phyloP scores from a whole-genome alignment of 352 stramenopile species.

The Phytophthora aleatoria region DNA sequence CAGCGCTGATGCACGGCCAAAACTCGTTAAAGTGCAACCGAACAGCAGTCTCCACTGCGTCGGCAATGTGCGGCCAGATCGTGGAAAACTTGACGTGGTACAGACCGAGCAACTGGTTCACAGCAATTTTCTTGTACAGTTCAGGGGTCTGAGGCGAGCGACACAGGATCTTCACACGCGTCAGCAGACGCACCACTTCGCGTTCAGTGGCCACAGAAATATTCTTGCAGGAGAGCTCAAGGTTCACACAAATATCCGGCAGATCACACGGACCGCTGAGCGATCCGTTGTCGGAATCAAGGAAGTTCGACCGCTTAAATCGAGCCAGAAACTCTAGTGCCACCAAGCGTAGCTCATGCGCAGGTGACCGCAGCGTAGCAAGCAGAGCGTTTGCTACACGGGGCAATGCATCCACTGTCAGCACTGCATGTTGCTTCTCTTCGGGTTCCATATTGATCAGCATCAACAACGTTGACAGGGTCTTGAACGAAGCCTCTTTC shows the following conservation, averaged over 20 bases:
- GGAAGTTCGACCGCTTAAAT: conserved; percentile 56
- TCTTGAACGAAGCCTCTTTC: conserved; percentile 61
- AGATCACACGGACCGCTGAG: conserved; percentile 72
- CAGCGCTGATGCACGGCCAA: conserved; percentile 61
- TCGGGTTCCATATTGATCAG: conserved; percentile 66
- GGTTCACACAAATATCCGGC: conserved; percentile 62
- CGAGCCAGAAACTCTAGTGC: conserved; percentile 68
- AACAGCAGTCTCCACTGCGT: conserved; percentile 66
- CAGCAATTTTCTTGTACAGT: conserved; percentile 78
- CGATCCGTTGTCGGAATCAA: conserved; percentile 47
- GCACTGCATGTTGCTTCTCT: conserved; percentile 46
- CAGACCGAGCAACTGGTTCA: conserved; percentile 78
- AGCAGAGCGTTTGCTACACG: conserved; percentile 48
- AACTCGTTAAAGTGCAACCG: conserved; percentile 63
- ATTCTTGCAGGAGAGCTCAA: conserved; percentile 57
- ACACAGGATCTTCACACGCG: conserved; percentile 77
- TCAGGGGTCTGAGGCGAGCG: conserved; percentile 72
- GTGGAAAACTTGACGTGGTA: conserved; percentile 91
- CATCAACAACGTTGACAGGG: conserved; percentile 62
- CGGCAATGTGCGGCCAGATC: conserved; percentile 82
- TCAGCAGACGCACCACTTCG: conserved; percentile 81
- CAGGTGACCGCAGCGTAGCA: conserved; percentile 68
- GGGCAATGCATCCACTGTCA: conserved; percentile 44
- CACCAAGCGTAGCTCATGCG: conserved; percentile 67
- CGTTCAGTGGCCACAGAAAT: conserved; percentile 82